Percentiles rank a stretch among this genome's conserved stretches.
Evolutionary conservation across 257 asterid species (phyloP).

Genomic region (Ilex aquifolium): DNA sequence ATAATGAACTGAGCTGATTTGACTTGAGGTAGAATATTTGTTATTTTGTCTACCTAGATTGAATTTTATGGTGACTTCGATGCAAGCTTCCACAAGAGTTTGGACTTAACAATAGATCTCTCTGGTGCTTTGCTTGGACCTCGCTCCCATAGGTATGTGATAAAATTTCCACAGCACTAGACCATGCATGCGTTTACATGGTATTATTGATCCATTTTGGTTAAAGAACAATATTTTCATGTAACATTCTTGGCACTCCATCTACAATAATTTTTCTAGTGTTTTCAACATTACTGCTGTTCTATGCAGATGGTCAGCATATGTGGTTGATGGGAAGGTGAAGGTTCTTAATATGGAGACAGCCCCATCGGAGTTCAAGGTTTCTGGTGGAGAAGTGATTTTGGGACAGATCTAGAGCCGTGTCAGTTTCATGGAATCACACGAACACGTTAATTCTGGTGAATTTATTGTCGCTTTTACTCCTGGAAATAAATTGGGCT

Average conservation of each 20-base stretch:
- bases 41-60: slow-evolving; percentile 42
- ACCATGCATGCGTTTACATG: no score
- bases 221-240: no score
- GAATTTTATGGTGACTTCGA: slow-evolving; percentile 97
- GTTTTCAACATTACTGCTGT: not conserved
- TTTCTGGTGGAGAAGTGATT: slow-evolving; percentile 82
- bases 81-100: slow-evolving; percentile 88
- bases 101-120: slow-evolving; percentile 70
- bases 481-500: no score
- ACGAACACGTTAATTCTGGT: not conserved
- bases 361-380: slow-evolving; percentile 79
- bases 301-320: slow-evolving; percentile 84
- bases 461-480: not conserved
- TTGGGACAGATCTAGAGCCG: slow-evolving; percentile 57
- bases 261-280: no score
- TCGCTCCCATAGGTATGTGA: slow-evolving; percentile 68
- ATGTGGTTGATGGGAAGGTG: slow-evolving; percentile 75
- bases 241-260: no score
- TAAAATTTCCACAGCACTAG: not conserved
- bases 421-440: not conserved
- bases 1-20: not conserved
- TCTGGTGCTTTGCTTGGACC: slow-evolving; percentile 83
- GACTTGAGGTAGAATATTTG: not conserved
- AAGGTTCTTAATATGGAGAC: slow-evolving; percentile 77
- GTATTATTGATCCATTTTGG: no score